phyloP scores from a whole-genome alignment of 345 rosid genomes.

The Euclidium syriacum region DNA sequence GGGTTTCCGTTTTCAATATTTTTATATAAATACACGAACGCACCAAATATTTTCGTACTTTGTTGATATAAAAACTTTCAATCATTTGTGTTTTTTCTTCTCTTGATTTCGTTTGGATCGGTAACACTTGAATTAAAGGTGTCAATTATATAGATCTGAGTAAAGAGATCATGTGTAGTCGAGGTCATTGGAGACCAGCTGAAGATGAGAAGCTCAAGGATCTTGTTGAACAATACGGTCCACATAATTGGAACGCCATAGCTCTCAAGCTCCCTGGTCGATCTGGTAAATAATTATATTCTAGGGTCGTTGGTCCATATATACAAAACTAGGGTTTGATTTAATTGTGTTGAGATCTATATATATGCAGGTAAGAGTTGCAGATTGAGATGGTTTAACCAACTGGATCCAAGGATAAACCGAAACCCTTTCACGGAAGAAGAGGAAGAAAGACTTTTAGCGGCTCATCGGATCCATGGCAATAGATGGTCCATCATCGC shows the following conservation, averaged over 20 bases:
- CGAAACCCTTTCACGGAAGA: constrained; percentile 84
- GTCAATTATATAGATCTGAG: constrained; percentile 3
- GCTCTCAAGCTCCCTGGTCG: constrained; percentile 68
- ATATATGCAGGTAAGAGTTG: constrained; percentile 73
- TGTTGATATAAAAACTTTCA: neutral
- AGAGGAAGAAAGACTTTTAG: constrained; percentile 81
- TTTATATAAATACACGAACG: neutral
- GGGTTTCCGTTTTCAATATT: neutral
- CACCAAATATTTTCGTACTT: neutral
- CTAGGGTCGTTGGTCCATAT: constrained; percentile 4
- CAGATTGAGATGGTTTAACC: constrained; percentile 96
- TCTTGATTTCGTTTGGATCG: neutral
- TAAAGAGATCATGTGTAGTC: constrained; percentile 44
- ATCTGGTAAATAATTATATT: constrained; percentile 43
- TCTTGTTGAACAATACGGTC: constrained; percentile 60
- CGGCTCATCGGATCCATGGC: constrained; percentile 79
- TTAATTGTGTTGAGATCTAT: neutral
- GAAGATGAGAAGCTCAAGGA: constrained; percentile 70
- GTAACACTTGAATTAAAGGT: neutral
- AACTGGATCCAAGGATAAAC: constrained; percentile 85
- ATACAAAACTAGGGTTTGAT: constrained; percentile 17
- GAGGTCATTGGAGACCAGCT: constrained; percentile 79
- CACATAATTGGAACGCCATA: constrained; percentile 85
- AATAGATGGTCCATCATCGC: constrained; percentile 90
- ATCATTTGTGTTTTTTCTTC: neutral